phyloP scores from a whole-genome alignment of 2,329 filamentous ascomycete genomes.

The Ophiostoma angusticollis region DNA sequence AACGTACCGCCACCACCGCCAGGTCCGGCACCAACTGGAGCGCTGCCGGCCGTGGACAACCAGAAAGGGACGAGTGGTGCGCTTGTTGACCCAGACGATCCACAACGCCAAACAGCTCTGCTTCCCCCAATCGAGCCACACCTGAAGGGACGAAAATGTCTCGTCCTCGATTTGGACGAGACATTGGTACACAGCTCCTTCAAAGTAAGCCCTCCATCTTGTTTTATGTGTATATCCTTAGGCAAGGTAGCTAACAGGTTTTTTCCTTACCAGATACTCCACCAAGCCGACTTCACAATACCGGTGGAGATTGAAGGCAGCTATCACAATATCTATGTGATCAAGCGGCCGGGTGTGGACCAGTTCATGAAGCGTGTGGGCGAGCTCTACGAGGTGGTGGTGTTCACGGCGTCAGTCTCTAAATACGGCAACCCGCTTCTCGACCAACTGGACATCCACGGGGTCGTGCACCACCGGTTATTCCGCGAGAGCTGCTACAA shows the following conservation, averaged over 20 bases:
- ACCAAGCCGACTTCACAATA: conserved; percentile 97
- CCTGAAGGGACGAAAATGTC: conserved; percentile 78
- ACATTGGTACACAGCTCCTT: conserved; percentile 97
- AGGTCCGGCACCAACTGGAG: conserved; percentile 27
- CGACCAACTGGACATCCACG: conserved; percentile 93
- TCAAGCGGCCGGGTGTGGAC: conserved; percentile 96
- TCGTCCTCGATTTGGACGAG: conserved; percentile 92
- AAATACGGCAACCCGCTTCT: conserved; percentile 97
- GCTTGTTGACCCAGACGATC: conserved; percentile 18
- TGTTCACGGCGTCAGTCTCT: conserved; percentile 95
- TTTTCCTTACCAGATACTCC: conserved; percentile 59
- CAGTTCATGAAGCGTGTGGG: conserved; percentile 98
- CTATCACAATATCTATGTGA: conserved; percentile 98
- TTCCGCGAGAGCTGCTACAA: conserved; percentile 99
- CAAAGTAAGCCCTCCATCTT: conserved; percentile 51
- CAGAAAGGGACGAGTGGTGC: conserved; percentile 23
- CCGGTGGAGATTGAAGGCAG: conserved; percentile 98
- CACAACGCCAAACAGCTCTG: conserved; percentile 49
- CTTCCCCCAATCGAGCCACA: conserved; percentile 71
- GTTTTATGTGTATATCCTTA: not conserved
- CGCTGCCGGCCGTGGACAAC: conserved; percentile 1
- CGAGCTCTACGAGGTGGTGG: conserved; percentile 94
- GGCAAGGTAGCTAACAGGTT: not conserved
- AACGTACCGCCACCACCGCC: conserved; percentile 36
- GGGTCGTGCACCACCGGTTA: conserved; percentile 87